Base-by-base conservation (phyloP, 768 basidiomycete genomes). In the Tulasnella sp. region DNA sequence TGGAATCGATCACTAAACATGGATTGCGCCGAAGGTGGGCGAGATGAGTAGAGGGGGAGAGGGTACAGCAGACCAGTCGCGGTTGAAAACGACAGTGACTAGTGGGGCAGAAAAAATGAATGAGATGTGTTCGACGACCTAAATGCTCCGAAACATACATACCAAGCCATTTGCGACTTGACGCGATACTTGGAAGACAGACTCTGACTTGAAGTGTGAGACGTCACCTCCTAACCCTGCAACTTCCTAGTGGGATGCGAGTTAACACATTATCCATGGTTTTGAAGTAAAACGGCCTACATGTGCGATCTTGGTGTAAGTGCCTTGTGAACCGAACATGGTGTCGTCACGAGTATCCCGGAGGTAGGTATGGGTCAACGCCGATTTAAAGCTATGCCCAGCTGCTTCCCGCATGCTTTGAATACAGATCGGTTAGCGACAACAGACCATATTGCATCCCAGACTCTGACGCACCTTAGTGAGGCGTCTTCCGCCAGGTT, bases 1-100 rank as follows among this genome's bases (percentile, higher is more conserved):
- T 97, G 96, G 82, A 95, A 95, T 6, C 95, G 89, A 83, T 99
- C 97, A 1, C 90, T 86, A 80, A 93, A 91, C 31, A 89, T 86
- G 77, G 76, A 83, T 71, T 72, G 78, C 64, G 42, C 68, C 69
- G 40, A 69, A n/a, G 31, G 40, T 69, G 73, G 73, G 22, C 49
- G 58, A 36, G 67, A 76, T 37, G 49, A 34, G 17, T 38, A 64
- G 29, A 68, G 67, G 6, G 58, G 83, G 8, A 97, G 82, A 68
- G 90, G 88, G 81, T 88, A 88, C 14, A 99, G 83, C 34, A 93
- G 76, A 1, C 96, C 96, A 0, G 89, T 85, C 11, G 91, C 86
- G 1, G 89, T 89, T 3, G 91, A 88, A 17, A 97, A 84, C 0
- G 95, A 94, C 52, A 93, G 78, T 2, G 90, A 88, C 96, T 96